Conservation (phyloP, 2,329 filamentous ascomycete genomes). For the Cylindrodendrum hubeiense region DNA sequence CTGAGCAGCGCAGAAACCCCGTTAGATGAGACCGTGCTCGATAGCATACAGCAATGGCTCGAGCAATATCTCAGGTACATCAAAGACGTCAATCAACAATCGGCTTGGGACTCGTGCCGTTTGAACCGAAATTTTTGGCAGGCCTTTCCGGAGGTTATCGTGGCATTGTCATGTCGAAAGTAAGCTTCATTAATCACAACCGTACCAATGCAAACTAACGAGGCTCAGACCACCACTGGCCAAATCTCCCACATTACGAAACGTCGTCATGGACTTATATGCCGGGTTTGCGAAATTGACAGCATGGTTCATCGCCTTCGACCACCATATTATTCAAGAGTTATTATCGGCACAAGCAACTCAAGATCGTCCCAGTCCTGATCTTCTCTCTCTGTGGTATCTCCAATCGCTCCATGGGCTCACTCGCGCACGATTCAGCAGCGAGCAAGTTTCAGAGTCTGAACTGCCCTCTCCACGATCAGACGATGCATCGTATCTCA, state of each 20-base stretch:
- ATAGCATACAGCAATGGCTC: slow-evolving; percentile 63
- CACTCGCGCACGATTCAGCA: slow-evolving; percentile 30
- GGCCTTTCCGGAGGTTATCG: slow-evolving; percentile 63
- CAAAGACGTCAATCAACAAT: slow-evolving; percentile 47
- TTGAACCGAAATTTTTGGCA: slow-evolving; percentile 65
- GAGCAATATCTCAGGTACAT: slow-evolving; percentile 60
- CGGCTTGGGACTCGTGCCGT: slow-evolving; percentile 57
- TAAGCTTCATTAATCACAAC: slow-evolving; percentile 44
- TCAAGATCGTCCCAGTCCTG: slow-evolving; percentile 34
- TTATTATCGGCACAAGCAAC: slow-evolving; percentile 19
- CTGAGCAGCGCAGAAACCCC: slow-evolving; percentile 54
- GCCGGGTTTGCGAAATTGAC: slow-evolving; percentile 61
- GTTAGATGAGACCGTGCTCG: slow-evolving; percentile 59
- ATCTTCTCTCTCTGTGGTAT: slow-evolving; percentile 52
- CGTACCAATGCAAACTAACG: slow-evolving; percentile 12
- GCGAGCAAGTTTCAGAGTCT: slow-evolving; percentile 27
- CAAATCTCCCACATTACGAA: slow-evolving; percentile 44
- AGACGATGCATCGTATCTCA: slow-evolving; percentile 48
- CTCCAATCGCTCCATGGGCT: slow-evolving; percentile 57
- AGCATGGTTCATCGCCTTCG: slow-evolving; percentile 64
- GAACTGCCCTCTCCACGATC: slow-evolving; percentile 27
- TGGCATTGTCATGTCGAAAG: slow-evolving; percentile 52
- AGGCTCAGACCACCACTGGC: slow-evolving; percentile 41
- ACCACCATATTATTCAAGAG: slow-evolving; percentile 48
- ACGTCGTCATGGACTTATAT: slow-evolving; percentile 52